These are phyloP conservation scores for Quercus cerris DNA, from an alignment of 306 rosid species.

Conservation along the genomic window DNA sequence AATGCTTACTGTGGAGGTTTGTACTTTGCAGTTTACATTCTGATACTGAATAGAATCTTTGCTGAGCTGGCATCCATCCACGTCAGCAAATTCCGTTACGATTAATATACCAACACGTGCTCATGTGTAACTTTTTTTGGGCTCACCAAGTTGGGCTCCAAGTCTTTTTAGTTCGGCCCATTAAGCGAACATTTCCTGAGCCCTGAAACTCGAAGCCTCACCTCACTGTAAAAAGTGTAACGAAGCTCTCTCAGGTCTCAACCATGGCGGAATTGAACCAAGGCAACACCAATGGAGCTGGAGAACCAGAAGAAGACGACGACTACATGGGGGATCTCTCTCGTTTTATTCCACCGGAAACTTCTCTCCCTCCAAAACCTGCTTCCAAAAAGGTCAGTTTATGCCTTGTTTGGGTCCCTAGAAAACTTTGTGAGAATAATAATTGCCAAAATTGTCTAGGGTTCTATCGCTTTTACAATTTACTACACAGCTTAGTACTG, in stretches of 20 bases:
- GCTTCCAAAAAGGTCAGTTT: constrained; percentile 38
- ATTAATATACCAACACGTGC: too few relatives aligned
- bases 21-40: background rate
- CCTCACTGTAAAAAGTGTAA: too few relatives aligned
- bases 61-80: constrained; percentile 9
- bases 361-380: constrained; percentile 32
- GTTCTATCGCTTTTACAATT: background rate
- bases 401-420: background rate
- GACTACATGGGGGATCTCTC: constrained; percentile 89
- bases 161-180: too few relatives aligned
- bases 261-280: constrained; percentile 56
- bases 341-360: constrained; percentile 52
- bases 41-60: background rate
- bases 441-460: background rate
- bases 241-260: background rate
- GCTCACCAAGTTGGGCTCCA: too few relatives aligned
- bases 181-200: too few relatives aligned
- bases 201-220: too few relatives aligned
- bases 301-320: constrained; percentile 23
- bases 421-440: background rate
- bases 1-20: constrained; percentile 7
- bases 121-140: too few relatives aligned
- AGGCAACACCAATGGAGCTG: constrained; percentile 19
- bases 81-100: constrained; percentile 22
- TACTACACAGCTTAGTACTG: background rate